Evolutionary conservation across 768 basidiomycete genomes (phyloP), one percentile per base, ranked within the genome.

Genomic region (Rhizopogon vinicolor): DNA sequence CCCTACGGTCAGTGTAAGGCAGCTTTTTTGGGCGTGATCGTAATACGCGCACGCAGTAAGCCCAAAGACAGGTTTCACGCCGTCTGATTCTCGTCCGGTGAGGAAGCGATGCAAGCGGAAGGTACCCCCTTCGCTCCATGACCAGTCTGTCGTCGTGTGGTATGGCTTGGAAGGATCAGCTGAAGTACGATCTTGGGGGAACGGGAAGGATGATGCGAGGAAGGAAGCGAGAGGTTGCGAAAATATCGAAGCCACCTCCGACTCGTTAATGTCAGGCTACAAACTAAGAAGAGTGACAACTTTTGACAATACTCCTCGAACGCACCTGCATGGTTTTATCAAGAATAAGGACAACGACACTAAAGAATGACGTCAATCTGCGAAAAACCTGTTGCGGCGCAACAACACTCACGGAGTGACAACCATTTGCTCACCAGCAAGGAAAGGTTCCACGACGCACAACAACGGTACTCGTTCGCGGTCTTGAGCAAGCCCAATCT

Each of bases 31-130:
- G 2, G 31, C 14, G 41, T 12, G 40, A 6, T 45, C 19, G 33
- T 39, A 3, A 35, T 25, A 22, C 3, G 28, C 18, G 25, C 66
- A 94, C 91, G 92, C 84, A 29, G 93, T 96, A 8, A 96, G 71
- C 7, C 93, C 93, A 60, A 85, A 91, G 0, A 95, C 82, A n/a
- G 93, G 93, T 63, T 92, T 94, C 13, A 91, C 81, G 0, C 93
- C 92, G 13, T 86, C 85, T 2, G 79, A 83, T 66, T 96, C 93
- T 41, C 92, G 75, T 0, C 93, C 93, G 1, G 93, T 96, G 50
- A 93, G 75, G 74, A 96, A 96, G 16, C 78, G 74, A 69, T 95
- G 93, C 59, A 84, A 76, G 22, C 91, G 82, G 16, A 66, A 13
- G 2, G 62, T 53, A 7, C 66, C 68, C 7, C 74, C 71, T 19